Percentiles rank a stretch among this genome's conserved stretches.
Evolutionary conservation across 306 rosid species (phyloP).

Genomic region (Quercus dentata): DNA sequence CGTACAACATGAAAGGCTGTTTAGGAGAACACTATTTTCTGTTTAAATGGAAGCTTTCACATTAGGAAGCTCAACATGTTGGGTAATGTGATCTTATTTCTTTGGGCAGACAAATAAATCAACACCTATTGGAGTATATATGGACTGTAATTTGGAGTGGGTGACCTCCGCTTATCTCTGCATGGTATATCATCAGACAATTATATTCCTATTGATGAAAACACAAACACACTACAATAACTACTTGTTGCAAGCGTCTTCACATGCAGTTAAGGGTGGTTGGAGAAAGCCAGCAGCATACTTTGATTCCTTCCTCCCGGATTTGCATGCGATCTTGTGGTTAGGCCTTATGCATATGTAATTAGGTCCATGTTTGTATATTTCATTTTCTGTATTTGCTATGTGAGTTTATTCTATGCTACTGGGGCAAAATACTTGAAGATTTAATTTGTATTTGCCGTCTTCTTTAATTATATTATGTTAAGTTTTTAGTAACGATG

Average conservation of each 20-base stretch:
- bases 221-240: neutral
- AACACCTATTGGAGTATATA: constrained; percentile 73
- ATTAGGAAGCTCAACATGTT: constrained; percentile 79
- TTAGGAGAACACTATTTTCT: no score
- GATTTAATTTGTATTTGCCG: no score
- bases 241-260: neutral
- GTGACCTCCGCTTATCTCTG: constrained; percentile 75
- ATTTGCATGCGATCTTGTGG: no score
- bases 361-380: no score
- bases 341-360: no score
- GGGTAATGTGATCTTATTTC: constrained; percentile 84
- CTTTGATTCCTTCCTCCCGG: constrained; percentile 19
- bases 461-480: no score
- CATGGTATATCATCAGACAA: constrained; percentile 23
- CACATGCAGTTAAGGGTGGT: neutral
- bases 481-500: no score
- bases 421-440: no score
- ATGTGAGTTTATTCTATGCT: no score
- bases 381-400: no score
- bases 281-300: constrained; percentile 21
- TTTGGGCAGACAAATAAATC: constrained; percentile 71
- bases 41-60: constrained; percentile 18
- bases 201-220: constrained; percentile 13
- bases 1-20: no score
- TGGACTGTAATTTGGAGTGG: constrained; percentile 72